These are phyloP conservation scores for Jimgerdemannia flammicorona DNA, from an alignment of 192 early-diverging fungal genomes.

Conservation along the genomic window DNA sequence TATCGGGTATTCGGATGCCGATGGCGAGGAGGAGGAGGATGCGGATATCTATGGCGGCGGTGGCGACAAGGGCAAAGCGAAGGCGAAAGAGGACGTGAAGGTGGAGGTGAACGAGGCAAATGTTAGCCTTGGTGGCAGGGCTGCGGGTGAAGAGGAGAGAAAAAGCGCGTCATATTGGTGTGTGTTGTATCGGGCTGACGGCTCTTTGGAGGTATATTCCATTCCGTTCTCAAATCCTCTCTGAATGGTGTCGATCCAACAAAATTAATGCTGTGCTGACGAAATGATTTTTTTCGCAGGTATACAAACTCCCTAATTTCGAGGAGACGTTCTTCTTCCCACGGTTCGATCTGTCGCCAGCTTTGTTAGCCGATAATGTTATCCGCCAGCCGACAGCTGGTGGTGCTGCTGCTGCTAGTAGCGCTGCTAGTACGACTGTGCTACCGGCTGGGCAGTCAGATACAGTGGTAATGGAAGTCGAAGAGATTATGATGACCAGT, in stretches of 20 bases:
- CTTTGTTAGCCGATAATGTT: constrained; percentile 43
- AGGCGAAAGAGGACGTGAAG: constrained; percentile 11
- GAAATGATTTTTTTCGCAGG: constrained; percentile 13
- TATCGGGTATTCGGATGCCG: constrained; percentile 11
- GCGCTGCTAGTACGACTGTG: constrained; percentile 17
- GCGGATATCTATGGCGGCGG: constrained; percentile 44
- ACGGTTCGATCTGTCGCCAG: constrained; percentile 55
- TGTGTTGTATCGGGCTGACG: constrained; percentile 56
- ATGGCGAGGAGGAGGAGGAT: constrained; percentile 47
- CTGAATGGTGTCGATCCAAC: not conserved
- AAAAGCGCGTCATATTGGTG: constrained; percentile 54
- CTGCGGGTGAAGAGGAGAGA: constrained; percentile 23
- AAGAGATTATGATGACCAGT: constrained; percentile 65
- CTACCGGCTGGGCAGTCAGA: constrained; percentile 3
- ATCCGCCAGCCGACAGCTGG: not conserved
- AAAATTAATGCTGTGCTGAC: not conserved
- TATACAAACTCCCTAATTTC: constrained; percentile 54
- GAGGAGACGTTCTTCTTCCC: constrained; percentile 55
- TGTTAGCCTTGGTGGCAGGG: constrained; percentile 34
- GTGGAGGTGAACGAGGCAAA: constrained; percentile 24
- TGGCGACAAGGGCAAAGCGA: not conserved
- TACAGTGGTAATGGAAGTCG: constrained; percentile 43
- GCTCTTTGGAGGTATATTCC: constrained; percentile 55
- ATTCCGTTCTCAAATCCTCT: not conserved
- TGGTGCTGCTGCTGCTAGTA: constrained; percentile 20